Evolutionary conservation across 768 basidiomycete species (phyloP), one percentile per base, ranked within the genome.

Genomic region (Psilocybe sp.): DNA sequence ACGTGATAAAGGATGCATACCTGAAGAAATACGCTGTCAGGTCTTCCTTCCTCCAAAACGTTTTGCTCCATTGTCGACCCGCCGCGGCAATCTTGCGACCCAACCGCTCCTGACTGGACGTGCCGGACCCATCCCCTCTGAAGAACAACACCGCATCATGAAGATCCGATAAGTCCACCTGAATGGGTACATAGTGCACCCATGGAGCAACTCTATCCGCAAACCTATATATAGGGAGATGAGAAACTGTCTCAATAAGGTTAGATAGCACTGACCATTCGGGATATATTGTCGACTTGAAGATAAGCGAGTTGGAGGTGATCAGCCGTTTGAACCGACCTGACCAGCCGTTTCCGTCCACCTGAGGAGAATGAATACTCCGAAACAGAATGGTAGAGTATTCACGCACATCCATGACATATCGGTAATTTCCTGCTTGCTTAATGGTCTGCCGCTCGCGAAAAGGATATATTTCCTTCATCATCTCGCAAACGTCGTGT

Each of bases 101-200:
- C 39, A 86, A 59, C 1, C 70, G 75, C 45, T 89, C 85, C 54
- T 89, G 85, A 0, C 71, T 80, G 9, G 76, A 76, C 34, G 77
- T 73, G 14, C 83, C 80, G 47, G 78, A 70, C 7, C 71, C 73
- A 55, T 78, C 76, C 0, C 87, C 85, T 0, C 81, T 79, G 69
- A 90, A 90, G 70, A 92, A 92, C 1, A 82, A 66, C 40, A 88
- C 72, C 3, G 81, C 70, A 55, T 91, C 89, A 61, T 87, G 78
- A 3, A 91, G 64, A 63, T 90, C 87, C 0, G 77, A 74, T 10
- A 85, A 75, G 54, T 86, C 83, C 0, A 85, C 51, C 54, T 82
- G 78, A 3, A 89, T 70, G 2, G 87, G 87, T 1, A 89, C 74
- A 60, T 89, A 90, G 63, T 89, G 87, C 9, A 87, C 71, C 85